These are phyloP conservation scores for Leccinum variicolor DNA, from an alignment of 768 basidiomycete species.

Conservation along the genomic window DNA sequence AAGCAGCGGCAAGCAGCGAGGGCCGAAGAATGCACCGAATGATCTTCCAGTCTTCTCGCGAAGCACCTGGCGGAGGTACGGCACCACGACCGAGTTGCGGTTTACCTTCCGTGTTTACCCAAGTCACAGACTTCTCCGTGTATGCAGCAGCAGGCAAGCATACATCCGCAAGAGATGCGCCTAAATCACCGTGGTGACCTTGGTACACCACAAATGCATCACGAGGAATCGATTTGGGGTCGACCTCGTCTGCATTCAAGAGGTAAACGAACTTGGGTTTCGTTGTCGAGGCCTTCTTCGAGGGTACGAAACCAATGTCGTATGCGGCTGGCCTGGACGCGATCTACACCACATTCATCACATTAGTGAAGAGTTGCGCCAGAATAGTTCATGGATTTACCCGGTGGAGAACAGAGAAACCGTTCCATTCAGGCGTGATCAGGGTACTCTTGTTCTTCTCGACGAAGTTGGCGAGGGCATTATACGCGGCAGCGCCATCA, in stretches of 20 bases:
- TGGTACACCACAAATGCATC: constrained; percentile 98
- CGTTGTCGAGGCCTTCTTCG: constrained; percentile 66
- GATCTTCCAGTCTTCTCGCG: constrained; percentile 97
- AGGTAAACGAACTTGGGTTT: constrained; percentile 96
- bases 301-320: constrained; percentile 90
- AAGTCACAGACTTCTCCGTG: constrained; percentile 87
- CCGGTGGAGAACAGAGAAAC: constrained; percentile 88
- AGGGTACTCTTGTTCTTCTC: constrained; percentile 72
- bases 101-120: constrained; percentile 97
- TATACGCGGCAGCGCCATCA: constrained; percentile 76
- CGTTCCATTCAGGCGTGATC: constrained; percentile 91
- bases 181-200: constrained; percentile 96
- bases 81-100: constrained; percentile 88
- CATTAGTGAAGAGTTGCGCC: not conserved
- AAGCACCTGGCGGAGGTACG: constrained; percentile 91
- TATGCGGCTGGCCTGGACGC: constrained; percentile 94
- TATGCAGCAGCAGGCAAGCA: constrained; percentile 91
- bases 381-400: constrained; percentile 39
- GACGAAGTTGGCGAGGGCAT: constrained; percentile 75
- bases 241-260: constrained; percentile 92
- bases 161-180: constrained; percentile 96
- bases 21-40: constrained; percentile 55
- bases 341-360: constrained; percentile 42
- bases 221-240: constrained; percentile 81
- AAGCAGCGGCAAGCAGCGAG: not conserved